These are phyloP conservation scores for Maudiozyma serrabonitensis DNA, from an alignment of 805 yeast species.

Conservation along the genomic window DNA sequence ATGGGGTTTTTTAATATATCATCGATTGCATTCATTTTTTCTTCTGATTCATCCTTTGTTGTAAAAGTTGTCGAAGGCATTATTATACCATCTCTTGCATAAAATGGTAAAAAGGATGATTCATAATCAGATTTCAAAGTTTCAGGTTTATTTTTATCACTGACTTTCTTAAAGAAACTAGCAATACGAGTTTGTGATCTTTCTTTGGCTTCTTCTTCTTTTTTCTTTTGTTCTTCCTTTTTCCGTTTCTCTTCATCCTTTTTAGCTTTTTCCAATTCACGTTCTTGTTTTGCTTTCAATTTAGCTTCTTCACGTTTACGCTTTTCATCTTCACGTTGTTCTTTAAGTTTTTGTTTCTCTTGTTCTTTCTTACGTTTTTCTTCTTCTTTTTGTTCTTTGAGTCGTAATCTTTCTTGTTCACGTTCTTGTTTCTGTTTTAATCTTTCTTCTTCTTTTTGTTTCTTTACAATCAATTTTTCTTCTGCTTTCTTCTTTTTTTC, in stretches of 20 bases:
- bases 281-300: constrained; percentile 12
- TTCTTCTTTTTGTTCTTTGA: constrained; percentile 12
- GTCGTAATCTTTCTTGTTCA: constrained; percentile 12
- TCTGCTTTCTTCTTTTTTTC: constrained; percentile 24
- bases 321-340: constrained; percentile 17
- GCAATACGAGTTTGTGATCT: constrained; percentile 32
- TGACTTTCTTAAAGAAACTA: constrained; percentile 28
- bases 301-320: constrained; percentile 12
- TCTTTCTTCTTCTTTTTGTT: constrained; percentile 16
- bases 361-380: constrained; percentile 9
- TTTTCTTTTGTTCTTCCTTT: constrained; percentile 21
- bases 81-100: constrained; percentile 28
- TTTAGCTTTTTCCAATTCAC: constrained; percentile 3
- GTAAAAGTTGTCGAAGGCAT: constrained; percentile 11
- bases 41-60: constrained; percentile 3
- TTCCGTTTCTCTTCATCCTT: constrained; percentile 19
- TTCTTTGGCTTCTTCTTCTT: constrained; percentile 27
- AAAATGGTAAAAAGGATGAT: constrained; percentile 31
- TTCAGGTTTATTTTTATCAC: constrained; percentile 17
- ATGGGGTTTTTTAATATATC: constrained; percentile 10
- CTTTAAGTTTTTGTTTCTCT: constrained; percentile 22
- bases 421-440: constrained; percentile 9
- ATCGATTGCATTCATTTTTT: constrained; percentile 16
- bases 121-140: constrained; percentile 24
- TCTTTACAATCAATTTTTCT: constrained; percentile 22